Conservation (phyloP, 495 filamentous ascomycete genomes). For the Penicillium manginii region DNA sequence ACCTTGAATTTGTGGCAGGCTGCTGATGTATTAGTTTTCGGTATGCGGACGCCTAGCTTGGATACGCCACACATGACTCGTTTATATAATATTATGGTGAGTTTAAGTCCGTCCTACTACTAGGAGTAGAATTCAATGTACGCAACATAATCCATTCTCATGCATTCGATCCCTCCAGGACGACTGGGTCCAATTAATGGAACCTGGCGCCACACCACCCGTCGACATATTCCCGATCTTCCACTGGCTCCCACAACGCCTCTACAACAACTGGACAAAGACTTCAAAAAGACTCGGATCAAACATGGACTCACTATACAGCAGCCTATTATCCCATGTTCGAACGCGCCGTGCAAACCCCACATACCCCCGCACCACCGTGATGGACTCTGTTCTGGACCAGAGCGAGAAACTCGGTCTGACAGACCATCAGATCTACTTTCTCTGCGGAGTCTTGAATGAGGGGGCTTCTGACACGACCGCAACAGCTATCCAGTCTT, state of each 20-base stretch:
- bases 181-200: conserved; percentile 50
- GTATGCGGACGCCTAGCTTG: conserved; percentile 38
- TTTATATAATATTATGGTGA: conserved; percentile 45
- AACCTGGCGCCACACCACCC: conserved; percentile 54
- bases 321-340: conserved; percentile 16
- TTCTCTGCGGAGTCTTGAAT: conserved; percentile 41
- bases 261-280: conserved; percentile 44
- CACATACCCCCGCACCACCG: conserved; percentile 22
- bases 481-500: conserved; percentile 33
- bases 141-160: not conserved
- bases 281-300: conserved; percentile 39
- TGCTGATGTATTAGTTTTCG: too few relatives aligned
- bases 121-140: too few relatives aligned
- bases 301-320: conserved; percentile 47
- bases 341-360: conserved; percentile 14
- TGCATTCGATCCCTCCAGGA: conserved; percentile 25
- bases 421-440: conserved; percentile 34
- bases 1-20: not conserved
- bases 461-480: conserved; percentile 56
- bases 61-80: conserved; percentile 33
- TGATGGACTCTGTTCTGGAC: conserved; percentile 51
- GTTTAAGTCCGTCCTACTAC: not conserved
- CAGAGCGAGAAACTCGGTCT: conserved; percentile 42
- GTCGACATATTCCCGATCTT: conserved; percentile 53
- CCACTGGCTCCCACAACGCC: conserved; percentile 42